These are phyloP conservation scores for Ophiostoma tasmaniense DNA, from an alignment of 2,329 filamentous ascomycete species.

Conservation along the genomic window DNA sequence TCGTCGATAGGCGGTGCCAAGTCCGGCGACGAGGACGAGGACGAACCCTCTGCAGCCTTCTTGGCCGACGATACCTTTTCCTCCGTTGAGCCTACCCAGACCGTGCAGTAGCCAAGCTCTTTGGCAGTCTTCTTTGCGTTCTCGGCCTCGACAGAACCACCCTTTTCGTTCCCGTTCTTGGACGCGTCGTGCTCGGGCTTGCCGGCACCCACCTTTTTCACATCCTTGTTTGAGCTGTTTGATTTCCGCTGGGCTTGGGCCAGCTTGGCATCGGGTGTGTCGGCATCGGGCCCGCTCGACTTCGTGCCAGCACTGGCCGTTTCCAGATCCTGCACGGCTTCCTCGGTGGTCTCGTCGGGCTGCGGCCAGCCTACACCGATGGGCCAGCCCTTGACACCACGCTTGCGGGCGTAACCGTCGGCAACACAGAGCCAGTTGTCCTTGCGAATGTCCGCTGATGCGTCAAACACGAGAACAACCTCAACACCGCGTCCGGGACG, in stretches of 20 bases:
- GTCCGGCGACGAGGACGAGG: neutral
- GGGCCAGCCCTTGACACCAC: conserved; percentile 90
- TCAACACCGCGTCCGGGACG: conserved; percentile 83
- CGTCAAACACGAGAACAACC: conserved; percentile 86
- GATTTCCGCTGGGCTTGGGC: conserved; percentile 48
- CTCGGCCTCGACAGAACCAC: conserved; percentile 33
- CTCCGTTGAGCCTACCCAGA: conserved; percentile 83
- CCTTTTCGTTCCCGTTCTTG: conserved; percentile 20
- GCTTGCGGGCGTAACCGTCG: conserved; percentile 84
- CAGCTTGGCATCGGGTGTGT: conserved; percentile 54
- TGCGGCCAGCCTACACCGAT: conserved; percentile 90
- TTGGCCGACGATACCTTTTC: conserved; percentile 51
- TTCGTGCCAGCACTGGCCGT: conserved; percentile 49
- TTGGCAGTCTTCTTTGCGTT: conserved; percentile 8
- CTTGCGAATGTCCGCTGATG: conserved; percentile 82
- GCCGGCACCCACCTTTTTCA: neutral
- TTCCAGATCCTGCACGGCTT: conserved; percentile 57
- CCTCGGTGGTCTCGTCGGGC: conserved; percentile 45
- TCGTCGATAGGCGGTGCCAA: conserved; percentile 42
- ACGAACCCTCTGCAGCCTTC: neutral
- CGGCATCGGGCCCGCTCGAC: neutral
- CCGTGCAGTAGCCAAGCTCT: conserved; percentile 80
- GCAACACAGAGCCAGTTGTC: conserved; percentile 95
- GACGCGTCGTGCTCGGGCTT: conserved; percentile 18
- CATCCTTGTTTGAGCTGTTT: neutral